These are phyloP conservation scores for Alternaria sp. DNA, from an alignment of 2,329 filamentous ascomycete species.

Conservation along the genomic window DNA sequence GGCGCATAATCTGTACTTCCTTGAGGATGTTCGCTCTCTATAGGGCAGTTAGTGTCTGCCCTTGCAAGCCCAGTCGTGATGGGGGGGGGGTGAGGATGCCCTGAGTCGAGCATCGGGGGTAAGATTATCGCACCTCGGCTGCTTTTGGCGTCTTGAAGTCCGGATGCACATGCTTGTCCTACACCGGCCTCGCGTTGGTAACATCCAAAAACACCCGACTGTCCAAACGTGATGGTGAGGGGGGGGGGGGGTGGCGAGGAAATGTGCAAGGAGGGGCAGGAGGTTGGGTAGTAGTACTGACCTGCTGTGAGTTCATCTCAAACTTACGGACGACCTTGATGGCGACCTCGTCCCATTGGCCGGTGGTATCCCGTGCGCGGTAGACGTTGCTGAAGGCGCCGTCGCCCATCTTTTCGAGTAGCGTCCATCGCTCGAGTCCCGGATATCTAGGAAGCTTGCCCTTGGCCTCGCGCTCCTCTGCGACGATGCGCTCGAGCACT, in stretches of 20 bases:
- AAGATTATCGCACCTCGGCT: conserved; percentile 82
- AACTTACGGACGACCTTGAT: conserved; percentile 99
- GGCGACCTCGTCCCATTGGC: conserved; percentile 79
- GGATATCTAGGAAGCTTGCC: conserved; percentile 87
- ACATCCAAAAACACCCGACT: conserved; percentile 46
- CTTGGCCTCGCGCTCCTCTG: conserved; percentile 87
- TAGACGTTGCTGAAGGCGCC: conserved; percentile 99
- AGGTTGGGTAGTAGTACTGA: conserved; percentile 64
- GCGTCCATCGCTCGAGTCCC: conserved; percentile 82
- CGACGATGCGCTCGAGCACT: conserved; percentile 84
- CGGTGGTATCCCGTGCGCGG: conserved; percentile 78
- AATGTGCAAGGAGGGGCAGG: conserved; percentile 45
- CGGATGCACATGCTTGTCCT: conserved; percentile 94
- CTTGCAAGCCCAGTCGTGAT: conserved; percentile 31
- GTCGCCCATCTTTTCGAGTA: conserved; percentile 97
- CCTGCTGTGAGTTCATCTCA: conserved; percentile 98
- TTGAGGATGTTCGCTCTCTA: conserved; percentile 97
- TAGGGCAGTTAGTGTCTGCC: conserved; percentile 53
- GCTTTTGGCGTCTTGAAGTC: conserved; percentile 92
- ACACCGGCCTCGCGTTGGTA: conserved; percentile 63
- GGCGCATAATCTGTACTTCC: conserved; percentile 98
- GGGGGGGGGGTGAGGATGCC: conserved; percentile 37
- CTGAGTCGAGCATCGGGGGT: conserved; percentile 43
- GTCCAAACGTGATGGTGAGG: conserved; percentile 29
- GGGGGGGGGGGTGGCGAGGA: conserved; percentile 44